A percentile compares a stretch with the other conserved stretches of the same genome.
Evolutionary conservation across 2,329 filamentous ascomycete species (phyloP).

Genomic region (Cadophora sp.): DNA sequence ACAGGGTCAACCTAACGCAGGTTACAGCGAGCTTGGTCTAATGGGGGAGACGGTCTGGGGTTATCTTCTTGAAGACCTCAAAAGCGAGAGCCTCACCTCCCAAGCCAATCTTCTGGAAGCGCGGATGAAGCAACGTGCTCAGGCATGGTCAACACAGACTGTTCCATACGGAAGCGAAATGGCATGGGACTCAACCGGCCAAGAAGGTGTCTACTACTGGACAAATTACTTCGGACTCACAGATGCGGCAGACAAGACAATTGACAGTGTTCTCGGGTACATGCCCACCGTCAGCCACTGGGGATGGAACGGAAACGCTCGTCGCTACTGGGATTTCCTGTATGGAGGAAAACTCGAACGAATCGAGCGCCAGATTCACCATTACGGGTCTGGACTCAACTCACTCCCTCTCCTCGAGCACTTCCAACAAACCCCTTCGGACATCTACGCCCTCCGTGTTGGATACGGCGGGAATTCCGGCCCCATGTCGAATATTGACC

Average conservation of each 20-base stretch:
- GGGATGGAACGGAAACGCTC: constrained; percentile 68
- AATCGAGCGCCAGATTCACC: constrained; percentile 60
- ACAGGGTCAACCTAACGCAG: constrained; percentile 43
- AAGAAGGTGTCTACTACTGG: constrained; percentile 68
- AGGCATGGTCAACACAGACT: constrained; percentile 56
- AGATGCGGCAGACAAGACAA: constrained; percentile 56
- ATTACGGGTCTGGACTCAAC: constrained; percentile 66
- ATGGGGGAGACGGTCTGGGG: constrained; percentile 68
- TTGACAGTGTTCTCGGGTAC: constrained; percentile 61
- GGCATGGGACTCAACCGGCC: constrained; percentile 68
- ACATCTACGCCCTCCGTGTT: constrained; percentile 58
- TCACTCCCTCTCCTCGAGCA: constrained; percentile 59
- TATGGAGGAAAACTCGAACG: constrained; percentile 48
- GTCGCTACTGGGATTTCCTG: constrained; percentile 66
- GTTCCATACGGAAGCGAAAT: constrained; percentile 66
- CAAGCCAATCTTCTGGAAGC: constrained; percentile 51
- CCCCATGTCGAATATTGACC: constrained; percentile 61
- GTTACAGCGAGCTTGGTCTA: constrained; percentile 56
- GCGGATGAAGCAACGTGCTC: constrained; percentile 57
- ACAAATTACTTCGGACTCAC: constrained; percentile 58
- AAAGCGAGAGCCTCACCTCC: constrained; percentile 52
- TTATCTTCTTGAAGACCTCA: constrained; percentile 58
- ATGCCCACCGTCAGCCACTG: constrained; percentile 65
- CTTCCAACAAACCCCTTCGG: constrained; percentile 54
- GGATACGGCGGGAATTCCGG: constrained; percentile 61